Conservation (phyloP, 1,284 basidiomycete genomes). For the Apiotrichum sp. region DNA sequence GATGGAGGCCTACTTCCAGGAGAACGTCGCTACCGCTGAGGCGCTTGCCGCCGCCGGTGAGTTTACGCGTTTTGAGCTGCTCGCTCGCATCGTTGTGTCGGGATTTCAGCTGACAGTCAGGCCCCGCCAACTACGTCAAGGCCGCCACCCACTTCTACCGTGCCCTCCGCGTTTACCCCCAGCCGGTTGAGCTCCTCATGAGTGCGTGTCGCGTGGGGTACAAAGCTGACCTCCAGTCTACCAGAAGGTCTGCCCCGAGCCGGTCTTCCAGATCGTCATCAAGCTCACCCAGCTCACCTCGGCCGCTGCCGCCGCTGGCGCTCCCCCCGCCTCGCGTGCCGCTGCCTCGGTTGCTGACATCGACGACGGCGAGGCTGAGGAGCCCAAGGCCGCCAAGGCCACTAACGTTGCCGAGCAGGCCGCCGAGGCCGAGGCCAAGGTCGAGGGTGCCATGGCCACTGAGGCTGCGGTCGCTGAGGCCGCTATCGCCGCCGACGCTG, state of each 20-base stretch:
- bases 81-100: too few species aligned
- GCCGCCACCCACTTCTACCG: conserved; percentile 89
- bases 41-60: conserved; percentile 70
- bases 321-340: conserved; percentile 1
- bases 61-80: conserved; percentile 19
- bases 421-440: conserved; percentile 6
- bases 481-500: conserved; percentile 1
- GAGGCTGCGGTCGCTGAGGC: conserved; percentile 1
- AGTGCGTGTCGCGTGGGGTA: conserved; percentile 42
- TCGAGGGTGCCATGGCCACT: conserved; percentile 1
- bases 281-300: conserved; percentile 57
- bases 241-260: conserved; percentile 80
- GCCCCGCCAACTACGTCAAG: conserved; percentile 65
- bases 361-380: conserved; percentile 12
- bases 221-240: conserved; percentile 53
- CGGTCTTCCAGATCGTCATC: conserved; percentile 85
- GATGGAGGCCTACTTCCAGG: conserved; percentile 84
- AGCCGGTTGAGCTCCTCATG: conserved; percentile 81
- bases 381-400: conserved; percentile 5
- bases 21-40: conserved; percentile 81
- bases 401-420: conserved; percentile 1
- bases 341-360: conserved; percentile 5
- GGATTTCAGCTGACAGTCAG: conserved; percentile 46
- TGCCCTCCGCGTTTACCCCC: conserved; percentile 88
- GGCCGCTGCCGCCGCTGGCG: conserved; percentile 10